Percentiles rank a stretch among this genome's conserved stretches.
These are phyloP conservation scores for Colletotrichum navitas DNA, from an alignment of 2,329 filamentous ascomycete genomes.

Conservation along the genomic window DNA sequence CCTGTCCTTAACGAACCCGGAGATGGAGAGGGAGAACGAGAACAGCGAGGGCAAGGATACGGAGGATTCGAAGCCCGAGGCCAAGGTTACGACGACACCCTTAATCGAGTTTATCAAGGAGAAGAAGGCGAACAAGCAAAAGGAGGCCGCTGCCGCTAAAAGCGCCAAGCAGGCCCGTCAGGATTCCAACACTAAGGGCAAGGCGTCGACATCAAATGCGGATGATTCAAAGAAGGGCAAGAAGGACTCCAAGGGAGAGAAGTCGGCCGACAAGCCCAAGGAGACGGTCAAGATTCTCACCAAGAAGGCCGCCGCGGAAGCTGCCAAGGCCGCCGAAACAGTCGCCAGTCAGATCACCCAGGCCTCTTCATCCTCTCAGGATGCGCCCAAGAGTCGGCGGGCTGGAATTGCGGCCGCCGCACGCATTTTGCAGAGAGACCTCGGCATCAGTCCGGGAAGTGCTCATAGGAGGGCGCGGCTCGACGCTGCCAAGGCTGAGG, in stretches of 20 bases:
- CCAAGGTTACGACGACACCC: slow-evolving; percentile 83
- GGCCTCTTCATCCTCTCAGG: slow-evolving; percentile 49
- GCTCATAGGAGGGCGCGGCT: slow-evolving; percentile 72
- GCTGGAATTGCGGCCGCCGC: slow-evolving; percentile 74
- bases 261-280: slow-evolving; percentile 63
- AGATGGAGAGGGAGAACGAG: slow-evolving; percentile 62
- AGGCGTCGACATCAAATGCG: slow-evolving; percentile 48
- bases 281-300: slow-evolving; percentile 74
- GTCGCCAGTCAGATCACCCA: slow-evolving; percentile 56
- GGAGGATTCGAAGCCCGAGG: slow-evolving; percentile 64
- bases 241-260: slow-evolving; percentile 68
- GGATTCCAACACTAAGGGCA: slow-evolving; percentile 66
- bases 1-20: slow-evolving; percentile 83
- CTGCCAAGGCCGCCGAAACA: slow-evolving; percentile 60
- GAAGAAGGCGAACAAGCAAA: slow-evolving; percentile 84
- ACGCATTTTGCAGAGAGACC: slow-evolving; percentile 74
- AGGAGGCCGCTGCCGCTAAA: slow-evolving; percentile 68
- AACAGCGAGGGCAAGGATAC: slow-evolving; percentile 58
- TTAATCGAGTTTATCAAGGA: slow-evolving; percentile 91
- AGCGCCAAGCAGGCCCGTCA: slow-evolving; percentile 68
- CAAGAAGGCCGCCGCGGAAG: slow-evolving; percentile 67
- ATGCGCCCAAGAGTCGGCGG: slow-evolving; percentile 66
- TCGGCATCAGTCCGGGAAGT: slow-evolving; percentile 73
- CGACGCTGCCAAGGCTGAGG: slow-evolving; percentile 69
- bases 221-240: slow-evolving; percentile 70